A percentile compares a stretch with the other conserved stretches of the same genome.
These are phyloP conservation scores for Populus hybrid DNA, from an alignment of 441 rosid genomes.

Conservation along the genomic window DNA sequence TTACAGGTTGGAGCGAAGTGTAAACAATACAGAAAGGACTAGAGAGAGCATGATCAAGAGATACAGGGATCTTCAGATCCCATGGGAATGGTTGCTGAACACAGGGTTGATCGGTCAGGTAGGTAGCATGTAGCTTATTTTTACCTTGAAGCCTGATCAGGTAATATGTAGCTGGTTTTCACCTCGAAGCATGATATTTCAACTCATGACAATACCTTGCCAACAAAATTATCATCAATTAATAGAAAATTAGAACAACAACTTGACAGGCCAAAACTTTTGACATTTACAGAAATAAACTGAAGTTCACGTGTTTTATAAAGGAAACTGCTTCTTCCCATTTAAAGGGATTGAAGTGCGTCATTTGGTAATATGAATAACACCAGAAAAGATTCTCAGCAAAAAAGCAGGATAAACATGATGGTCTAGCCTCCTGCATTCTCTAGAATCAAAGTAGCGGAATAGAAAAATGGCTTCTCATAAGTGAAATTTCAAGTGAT, in stretches of 20 bases:
- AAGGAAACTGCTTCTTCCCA: not conserved
- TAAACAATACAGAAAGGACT: slow-evolving; percentile 65
- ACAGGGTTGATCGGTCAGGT: slow-evolving; percentile 85
- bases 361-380: not conserved
- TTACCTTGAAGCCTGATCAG: slow-evolving; percentile 1
- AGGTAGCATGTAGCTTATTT: slow-evolving; percentile 24
- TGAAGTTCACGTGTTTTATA: not conserved
- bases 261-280: not conserved
- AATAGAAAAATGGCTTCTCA: too few species aligned
- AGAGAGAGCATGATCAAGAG: slow-evolving; percentile 64
- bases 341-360: not conserved
- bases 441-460: not conserved
- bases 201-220: not conserved
- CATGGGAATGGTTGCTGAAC: slow-evolving; percentile 89
- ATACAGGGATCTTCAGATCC: slow-evolving; percentile 69
- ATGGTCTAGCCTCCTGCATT: not conserved
- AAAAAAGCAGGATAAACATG: not conserved
- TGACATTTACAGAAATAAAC: not conserved
- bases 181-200: slow-evolving; percentile 6
- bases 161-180: not conserved
- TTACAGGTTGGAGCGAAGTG: slow-evolving; percentile 75
- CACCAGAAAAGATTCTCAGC: not conserved
- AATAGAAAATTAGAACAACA: not conserved
- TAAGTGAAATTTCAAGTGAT: too few species aligned
- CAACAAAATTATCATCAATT: slow-evolving; percentile 1